Conservation (phyloP, 257 asterid genomes). For the Jacaranda mimosifolia region DNA sequence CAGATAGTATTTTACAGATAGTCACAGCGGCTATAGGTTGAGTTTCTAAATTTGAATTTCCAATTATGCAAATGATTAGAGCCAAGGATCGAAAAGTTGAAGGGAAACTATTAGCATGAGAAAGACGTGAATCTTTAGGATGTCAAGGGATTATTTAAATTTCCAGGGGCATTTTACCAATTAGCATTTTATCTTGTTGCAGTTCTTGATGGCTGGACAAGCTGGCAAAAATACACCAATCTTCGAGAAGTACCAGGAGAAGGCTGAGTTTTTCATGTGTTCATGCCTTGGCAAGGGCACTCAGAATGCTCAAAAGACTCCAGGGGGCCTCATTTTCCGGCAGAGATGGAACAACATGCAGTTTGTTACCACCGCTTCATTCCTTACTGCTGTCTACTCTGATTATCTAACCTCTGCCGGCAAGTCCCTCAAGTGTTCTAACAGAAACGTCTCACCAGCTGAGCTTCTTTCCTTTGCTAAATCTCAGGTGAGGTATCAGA, state of each 20-base stretch:
- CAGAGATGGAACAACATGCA: slow-evolving; percentile 89
- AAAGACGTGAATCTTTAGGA: too few relatives aligned
- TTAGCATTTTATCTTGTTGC: slow-evolving; percentile 17
- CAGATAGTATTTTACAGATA: too few relatives aligned
- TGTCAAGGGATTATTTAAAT: too few relatives aligned
- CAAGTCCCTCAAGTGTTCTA: slow-evolving; percentile 59
- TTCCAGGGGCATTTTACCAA: background rate
- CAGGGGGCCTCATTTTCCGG: slow-evolving; percentile 73
- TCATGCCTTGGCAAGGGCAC: slow-evolving; percentile 71
- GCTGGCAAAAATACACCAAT: slow-evolving; percentile 58
- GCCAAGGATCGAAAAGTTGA: too few relatives aligned
- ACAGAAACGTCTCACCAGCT: slow-evolving; percentile 58
- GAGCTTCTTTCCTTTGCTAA: slow-evolving; percentile 69
- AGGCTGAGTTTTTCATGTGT: slow-evolving; percentile 86
- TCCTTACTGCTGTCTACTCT: slow-evolving; percentile 73
- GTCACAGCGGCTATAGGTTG: too few relatives aligned
- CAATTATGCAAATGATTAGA: too few relatives aligned
- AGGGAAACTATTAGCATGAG: too few relatives aligned
- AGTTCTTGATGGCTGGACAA: slow-evolving; percentile 74
- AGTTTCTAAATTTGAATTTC: too few relatives aligned
- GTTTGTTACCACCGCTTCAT: slow-evolving; percentile 81
- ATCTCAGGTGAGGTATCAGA: slow-evolving; percentile 61
- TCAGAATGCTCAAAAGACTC: slow-evolving; percentile 63
- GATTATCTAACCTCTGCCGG: slow-evolving; percentile 73
- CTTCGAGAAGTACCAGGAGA: slow-evolving; percentile 60